Evolutionary conservation across 345 rosid species (phyloP), one percentile per base, ranked within the genome.

Genomic region (Crucihimalaya himalaica): DNA sequence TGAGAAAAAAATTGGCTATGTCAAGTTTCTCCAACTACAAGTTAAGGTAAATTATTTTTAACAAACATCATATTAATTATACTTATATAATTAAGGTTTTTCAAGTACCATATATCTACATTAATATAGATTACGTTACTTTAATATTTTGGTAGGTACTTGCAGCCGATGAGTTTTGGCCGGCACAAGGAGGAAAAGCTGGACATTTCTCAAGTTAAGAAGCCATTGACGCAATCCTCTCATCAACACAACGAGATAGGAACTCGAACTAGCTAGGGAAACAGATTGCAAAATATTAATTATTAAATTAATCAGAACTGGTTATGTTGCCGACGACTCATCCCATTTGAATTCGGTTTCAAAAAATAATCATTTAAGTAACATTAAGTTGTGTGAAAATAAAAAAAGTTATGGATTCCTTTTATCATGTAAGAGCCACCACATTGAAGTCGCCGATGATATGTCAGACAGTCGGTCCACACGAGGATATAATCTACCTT

Each of bases 11-110:
- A 84, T 91, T 19, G 73, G 94, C 65, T 93, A 93, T 80, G 98
- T 93, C 50, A 90, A 93, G 82, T 93, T 90, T 79, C 98, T 93
- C 82, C 98, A 93, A 47, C n/a, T 93, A 81, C 98, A 93, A 93
- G 97, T 89, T 39, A 90, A 90, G 93, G 96, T 92, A 54, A 1
- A 37, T 34, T 45, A 67, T 18, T 56, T 37, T 16, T 45, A 12
- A 50, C 73, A 68, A 75, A 52, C 32, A 40, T 71, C 28, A 43
- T 16, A 47, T 23, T 15, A 16, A 23, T 25, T 27, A 21, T 34
- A 34, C n/a, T 4, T 25, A 23, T 32, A 34, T 25, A 54, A 35
- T 5, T 53, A 20, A 23, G 48, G 58, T 3, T 60, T 31, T 32
- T 25, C 5, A 42, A 19, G n/a, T 27, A 42, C 8, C 48, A 23